These are phyloP conservation scores for Tritrichomonas musculus DNA, from an alignment of 208 protist species.

Conservation along the genomic window DNA sequence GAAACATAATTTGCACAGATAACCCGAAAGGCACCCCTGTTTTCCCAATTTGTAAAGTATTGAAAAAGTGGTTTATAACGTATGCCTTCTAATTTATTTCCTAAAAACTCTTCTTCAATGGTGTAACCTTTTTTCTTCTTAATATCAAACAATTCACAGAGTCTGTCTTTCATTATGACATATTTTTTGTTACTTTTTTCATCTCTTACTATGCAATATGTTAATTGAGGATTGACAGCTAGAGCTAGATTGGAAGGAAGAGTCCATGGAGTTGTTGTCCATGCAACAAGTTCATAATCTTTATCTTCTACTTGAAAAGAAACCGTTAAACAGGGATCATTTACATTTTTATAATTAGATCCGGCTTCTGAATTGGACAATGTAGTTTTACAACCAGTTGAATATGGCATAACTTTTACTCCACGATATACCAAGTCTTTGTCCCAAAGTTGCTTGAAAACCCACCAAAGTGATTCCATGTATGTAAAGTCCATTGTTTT, in stretches of 20 bases:
- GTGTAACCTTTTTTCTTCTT: slow-evolving; percentile 52
- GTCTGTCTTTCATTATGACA: slow-evolving; percentile 52
- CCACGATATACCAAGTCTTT: slow-evolving; percentile 96
- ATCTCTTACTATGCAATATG: slow-evolving; percentile 44
- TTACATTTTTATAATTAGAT: slow-evolving; percentile 93
- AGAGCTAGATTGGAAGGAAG: slow-evolving; percentile 96
- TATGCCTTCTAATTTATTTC: slow-evolving; percentile 71
- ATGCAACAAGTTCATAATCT: slow-evolving; percentile 80
- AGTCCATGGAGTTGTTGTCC: slow-evolving; percentile 99
- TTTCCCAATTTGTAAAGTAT: slow-evolving; percentile 70
- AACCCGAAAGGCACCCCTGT: slow-evolving; percentile 35
- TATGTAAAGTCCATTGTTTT: slow-evolving; percentile 95
- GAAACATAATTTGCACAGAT: slow-evolving; percentile 81
- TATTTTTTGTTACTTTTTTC: slow-evolving; percentile 48
- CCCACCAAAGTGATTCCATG: slow-evolving; percentile 99
- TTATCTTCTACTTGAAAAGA: slow-evolving; percentile 70
- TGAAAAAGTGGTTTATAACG: slow-evolving; percentile 87
- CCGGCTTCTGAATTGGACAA: slow-evolving; percentile 99
- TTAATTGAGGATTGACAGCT: slow-evolving; percentile 89
- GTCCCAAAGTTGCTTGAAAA: slow-evolving; percentile 90
- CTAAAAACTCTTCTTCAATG: slow-evolving; percentile 71
- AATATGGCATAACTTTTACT: slow-evolving; percentile 70
- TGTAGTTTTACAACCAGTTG: slow-evolving; percentile 82
- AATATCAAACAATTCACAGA: slow-evolving; percentile 16
- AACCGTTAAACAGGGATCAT: slow-evolving; percentile 77